Conservation (phyloP, 225 moss, liverwort and hornwort genomes). For the Polytrichum formosum region DNA sequence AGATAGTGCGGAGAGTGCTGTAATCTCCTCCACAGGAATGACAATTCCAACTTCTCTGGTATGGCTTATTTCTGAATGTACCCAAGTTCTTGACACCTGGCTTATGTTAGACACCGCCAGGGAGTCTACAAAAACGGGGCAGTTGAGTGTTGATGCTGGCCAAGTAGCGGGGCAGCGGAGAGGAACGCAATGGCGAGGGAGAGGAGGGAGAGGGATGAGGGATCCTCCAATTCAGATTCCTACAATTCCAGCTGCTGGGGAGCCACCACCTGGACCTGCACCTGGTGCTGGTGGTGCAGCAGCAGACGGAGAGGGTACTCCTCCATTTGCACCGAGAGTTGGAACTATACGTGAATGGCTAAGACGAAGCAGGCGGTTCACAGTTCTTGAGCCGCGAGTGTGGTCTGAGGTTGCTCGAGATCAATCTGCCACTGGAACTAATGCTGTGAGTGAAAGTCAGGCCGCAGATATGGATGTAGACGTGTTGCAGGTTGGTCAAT, state of each 20-base stretch:
- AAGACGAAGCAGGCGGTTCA: slow-evolving; percentile 59
- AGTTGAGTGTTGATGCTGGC: slow-evolving; percentile 39
- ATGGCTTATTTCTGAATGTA: slow-evolving; percentile 72
- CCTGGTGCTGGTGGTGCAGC: slow-evolving; percentile 22
- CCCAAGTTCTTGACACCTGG: slow-evolving; percentile 76
- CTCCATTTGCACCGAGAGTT: slow-evolving; percentile 42
- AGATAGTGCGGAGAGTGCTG: slow-evolving; percentile 12
- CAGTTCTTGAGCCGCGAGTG: slow-evolving; percentile 36
- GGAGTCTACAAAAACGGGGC: slow-evolving; percentile 72
- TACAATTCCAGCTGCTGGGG: slow-evolving; percentile 22
- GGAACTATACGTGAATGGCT: slow-evolving; percentile 59
- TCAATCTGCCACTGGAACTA: slow-evolving; percentile 28
- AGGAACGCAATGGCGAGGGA: slow-evolving; percentile 57
- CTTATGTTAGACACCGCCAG: slow-evolving; percentile 72
- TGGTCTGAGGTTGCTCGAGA: slow-evolving; percentile 34
- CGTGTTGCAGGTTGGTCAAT: slow-evolving; percentile 18
- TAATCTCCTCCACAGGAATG: slow-evolving; percentile 17
- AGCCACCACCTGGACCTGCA: slow-evolving; percentile 1
- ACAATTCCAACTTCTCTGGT: slow-evolving; percentile 53
- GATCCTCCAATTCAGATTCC: slow-evolving; percentile 24
- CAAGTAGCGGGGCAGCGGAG: slow-evolving; percentile 46
- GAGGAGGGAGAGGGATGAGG: slow-evolving; percentile 54
- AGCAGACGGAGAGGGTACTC: slow-evolving; percentile 36
- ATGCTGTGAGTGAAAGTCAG: slow-evolving; percentile 35
- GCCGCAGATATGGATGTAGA: slow-evolving; percentile 67